Percentiles rank a stretch among this genome's conserved stretches.
Evolutionary conservation across 805 yeast species (phyloP).

Genomic region (Candida insectalens): DNA sequence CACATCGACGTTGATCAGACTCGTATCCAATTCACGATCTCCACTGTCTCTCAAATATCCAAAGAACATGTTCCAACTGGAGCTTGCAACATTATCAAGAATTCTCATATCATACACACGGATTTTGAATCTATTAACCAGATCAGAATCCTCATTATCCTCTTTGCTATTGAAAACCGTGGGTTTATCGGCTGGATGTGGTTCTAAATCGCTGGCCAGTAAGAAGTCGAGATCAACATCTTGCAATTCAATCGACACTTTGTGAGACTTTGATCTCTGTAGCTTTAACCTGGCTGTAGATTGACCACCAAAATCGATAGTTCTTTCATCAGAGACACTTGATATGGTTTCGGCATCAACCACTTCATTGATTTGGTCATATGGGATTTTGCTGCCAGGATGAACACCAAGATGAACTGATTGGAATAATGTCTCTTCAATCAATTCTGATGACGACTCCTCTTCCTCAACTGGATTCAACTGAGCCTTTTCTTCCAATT

Average conservation of each 20-base stretch:
- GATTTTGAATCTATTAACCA: constrained; percentile 40
- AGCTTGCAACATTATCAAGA: constrained; percentile 71
- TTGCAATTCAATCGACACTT: constrained; percentile 44
- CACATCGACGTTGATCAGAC: constrained; percentile 47
- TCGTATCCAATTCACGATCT: constrained; percentile 58
- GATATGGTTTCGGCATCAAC: constrained; percentile 5
- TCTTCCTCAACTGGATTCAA: neutral
- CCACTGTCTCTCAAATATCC: constrained; percentile 62
- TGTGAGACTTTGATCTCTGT: constrained; percentile 55
- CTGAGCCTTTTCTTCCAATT: constrained; percentile 42
- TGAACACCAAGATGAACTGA: constrained; percentile 69
- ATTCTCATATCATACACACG: constrained; percentile 47
- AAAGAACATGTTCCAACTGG: constrained; percentile 84
- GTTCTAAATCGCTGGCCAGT: constrained; percentile 32
- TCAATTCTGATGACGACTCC: constrained; percentile 15
- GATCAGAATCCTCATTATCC: constrained; percentile 27
- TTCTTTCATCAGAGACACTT: constrained; percentile 4
- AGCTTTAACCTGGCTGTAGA: constrained; percentile 40
- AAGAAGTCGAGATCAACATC: constrained; percentile 40
- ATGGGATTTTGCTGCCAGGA: constrained; percentile 36
- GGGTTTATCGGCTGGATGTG: constrained; percentile 19
- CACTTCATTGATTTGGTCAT: constrained; percentile 19
- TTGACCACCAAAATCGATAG: constrained; percentile 1
- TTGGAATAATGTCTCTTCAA: constrained; percentile 62
- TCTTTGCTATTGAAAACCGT: constrained; percentile 18